Percentiles rank a stretch among this genome's conserved stretches.
Conservation (phyloP, 2,329 filamentous ascomycete genomes). For the Xylariomycetidae sp. region DNA sequence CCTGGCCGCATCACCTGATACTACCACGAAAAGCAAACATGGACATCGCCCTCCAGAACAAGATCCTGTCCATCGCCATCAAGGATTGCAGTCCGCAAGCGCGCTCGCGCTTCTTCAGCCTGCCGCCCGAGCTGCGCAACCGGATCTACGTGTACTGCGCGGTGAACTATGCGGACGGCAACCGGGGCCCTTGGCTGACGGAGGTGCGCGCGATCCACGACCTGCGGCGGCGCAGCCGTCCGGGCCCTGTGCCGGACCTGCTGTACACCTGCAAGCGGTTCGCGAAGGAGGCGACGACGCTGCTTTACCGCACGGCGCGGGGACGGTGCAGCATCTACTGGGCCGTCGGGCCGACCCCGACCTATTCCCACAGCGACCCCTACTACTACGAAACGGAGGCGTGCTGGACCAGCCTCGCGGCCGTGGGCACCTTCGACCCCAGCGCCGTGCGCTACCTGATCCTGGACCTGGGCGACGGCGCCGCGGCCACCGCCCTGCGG, state of each 20-base stretch:
- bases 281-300: background rate
- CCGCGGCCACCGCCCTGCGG: background rate
- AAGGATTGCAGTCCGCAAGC: background rate
- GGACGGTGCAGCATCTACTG: background rate
- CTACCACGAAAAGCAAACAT: no score
- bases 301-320: background rate
- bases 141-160: conserved; percentile 1
- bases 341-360: background rate
- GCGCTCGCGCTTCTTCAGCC: background rate
- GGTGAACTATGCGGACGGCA: background rate
- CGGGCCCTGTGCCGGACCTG: background rate
- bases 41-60: background rate
- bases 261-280: background rate
- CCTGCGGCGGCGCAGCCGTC: background rate
- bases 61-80: background rate
- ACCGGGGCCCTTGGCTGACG: background rate
- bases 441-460: background rate
- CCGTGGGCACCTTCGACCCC: background rate
- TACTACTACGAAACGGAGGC: no score
- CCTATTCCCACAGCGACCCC: background rate
- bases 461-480: background rate
- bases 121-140: background rate
- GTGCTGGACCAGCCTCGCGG: background rate
- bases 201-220: background rate
- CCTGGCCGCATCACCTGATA: no score